Evolutionary conservation across 75 land plant species (phyloP).

Genomic region (Picea glauca): DNA sequence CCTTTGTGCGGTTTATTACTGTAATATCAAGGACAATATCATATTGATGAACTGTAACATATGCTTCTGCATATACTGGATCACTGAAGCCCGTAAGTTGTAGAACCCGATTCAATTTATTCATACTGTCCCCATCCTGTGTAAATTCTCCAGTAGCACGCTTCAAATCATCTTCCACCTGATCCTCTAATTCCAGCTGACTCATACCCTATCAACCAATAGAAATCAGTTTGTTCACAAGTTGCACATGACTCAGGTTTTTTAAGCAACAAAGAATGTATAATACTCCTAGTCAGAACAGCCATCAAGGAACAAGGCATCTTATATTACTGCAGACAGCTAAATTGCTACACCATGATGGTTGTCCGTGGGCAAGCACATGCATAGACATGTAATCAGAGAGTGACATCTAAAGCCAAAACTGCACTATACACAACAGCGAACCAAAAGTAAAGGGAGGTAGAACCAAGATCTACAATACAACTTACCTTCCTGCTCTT

Average conservation of each 20-base stretch:
- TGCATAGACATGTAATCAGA: no score
- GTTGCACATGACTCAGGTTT: background rate
- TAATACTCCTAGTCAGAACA: background rate
- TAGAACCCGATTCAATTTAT: slow-evolving; percentile 80
- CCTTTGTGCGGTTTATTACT: slow-evolving; percentile 83
- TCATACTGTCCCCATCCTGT: slow-evolving; percentile 75
- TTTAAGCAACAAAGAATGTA: background rate
- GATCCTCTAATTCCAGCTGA: slow-evolving; percentile 92
- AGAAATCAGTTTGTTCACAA: background rate
- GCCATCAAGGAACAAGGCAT: background rate
- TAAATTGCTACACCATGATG: background rate
- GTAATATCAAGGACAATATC: slow-evolving; percentile 96
- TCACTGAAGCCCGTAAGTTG: slow-evolving; percentile 97
- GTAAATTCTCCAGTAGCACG: slow-evolving; percentile 92
- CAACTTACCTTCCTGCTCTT: slow-evolving; percentile 82
- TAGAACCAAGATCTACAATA: background rate
- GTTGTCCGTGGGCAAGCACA: background rate
- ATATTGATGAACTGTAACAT: slow-evolving; percentile 95
- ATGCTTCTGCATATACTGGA: slow-evolving; percentile 96
- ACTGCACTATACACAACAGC: no score
- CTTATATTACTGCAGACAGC: background rate
- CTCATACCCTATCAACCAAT: slow-evolving; percentile 77
- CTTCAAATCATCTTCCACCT: slow-evolving; percentile 92
- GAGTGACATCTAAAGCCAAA: no score
- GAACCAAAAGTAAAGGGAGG: background rate